Base-by-base conservation (phyloP, 768 basidiomycete genomes). In the Termitomyces sp. region DNA sequence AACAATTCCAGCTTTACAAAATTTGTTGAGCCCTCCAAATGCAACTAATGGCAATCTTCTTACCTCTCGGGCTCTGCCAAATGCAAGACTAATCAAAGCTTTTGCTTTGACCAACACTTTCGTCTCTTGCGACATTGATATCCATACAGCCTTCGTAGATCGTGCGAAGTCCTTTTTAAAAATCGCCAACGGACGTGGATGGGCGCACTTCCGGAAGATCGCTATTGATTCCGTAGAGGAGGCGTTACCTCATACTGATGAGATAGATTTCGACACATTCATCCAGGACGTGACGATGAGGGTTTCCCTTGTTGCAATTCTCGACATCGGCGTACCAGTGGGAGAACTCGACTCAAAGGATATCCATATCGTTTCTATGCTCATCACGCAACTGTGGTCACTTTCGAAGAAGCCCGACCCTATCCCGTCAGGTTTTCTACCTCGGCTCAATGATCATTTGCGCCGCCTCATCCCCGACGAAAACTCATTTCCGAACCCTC, bases 101-200 rank as follows among this genome's bases (percentile, higher is more conserved):
- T 71, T 78, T 19, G 53, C 59, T 4, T 56, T 78, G 3, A 73
- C 78, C 0, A 85, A 78, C 47, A 81, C 84, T 0, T 85, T 85
- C 41, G 82, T 85, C 28, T 78, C 73, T 42, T 37, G 52, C 0
- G 70, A 78, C 3, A 12, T 57, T 0, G 54, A 28, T 8, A 58
- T 76, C 3, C 78, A 84, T 57, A 63, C 56, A 30, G 50, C 37
- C 1, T 81, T 78, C 55, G 64, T 71, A 33, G 47, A 57, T 1
- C 61, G 58, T 7, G 73, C 75, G 1, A 62, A 47, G 1, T 55
- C 41, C 1, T 66, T 77, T 1, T 62, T 80, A 6, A 68, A 56
- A 17, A 26, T 52, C 5, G 63, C 64, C 7, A 62, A 67, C 26
- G 50, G 61, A 21, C 59, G 60, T 21, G 70, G 71, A 43, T 79